Base-by-base conservation (phyloP, 2,329 filamentous ascomycete species). In the Cladosporium phlei region DNA sequence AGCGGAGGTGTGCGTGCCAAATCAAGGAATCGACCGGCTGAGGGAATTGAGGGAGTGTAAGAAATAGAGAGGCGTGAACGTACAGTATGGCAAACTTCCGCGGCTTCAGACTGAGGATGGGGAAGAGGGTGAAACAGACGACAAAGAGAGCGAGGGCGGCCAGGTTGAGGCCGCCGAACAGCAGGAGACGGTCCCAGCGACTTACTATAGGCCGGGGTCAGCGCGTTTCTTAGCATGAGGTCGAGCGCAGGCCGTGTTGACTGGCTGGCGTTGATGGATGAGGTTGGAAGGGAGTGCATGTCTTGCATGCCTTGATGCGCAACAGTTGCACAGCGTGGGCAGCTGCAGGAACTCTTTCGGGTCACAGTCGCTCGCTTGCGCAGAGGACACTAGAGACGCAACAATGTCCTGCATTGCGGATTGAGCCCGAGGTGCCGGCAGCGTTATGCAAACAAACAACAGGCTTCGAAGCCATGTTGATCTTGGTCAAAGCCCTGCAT, bases 41-140 rank as follows among this genome's bases (percentile, higher is more conserved):
- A n/a, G n/a, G n/a, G n/a, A n/a, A n/a, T n/a, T n/a, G n/a, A n/a
- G n/a, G n/a, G n/a, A n/a, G n/a, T n/a, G n/a, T n/a, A n/a, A n/a
- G n/a, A 35, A 46, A 38, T 39, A 33, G 24, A 38, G 50, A 50
- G 47, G 45, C 38, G 40, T 56, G 55, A 52, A 91, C 91, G 86
- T 82, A 97, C 93, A 97, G 69, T 55, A 95, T 89, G 46, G 91
- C 90, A 75, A 98, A 96, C 76, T 97, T 98, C 69, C 86, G 82
- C 57, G 91, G 90, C 65, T 79, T 83, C 55, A 88, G 69, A 56
- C 86, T 78, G 56, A 96, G 77, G 51, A 90, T 77, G 46, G 90
- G 90, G 71, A 95, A 91, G 48, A 97, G 75, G 58, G 84, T 84
- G 72, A 97, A 95, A 75, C 87, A 90, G 60, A 95, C 82, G 66